Conservation (phyloP, 768 basidiomycete species). For the Leccinum variicolor region DNA sequence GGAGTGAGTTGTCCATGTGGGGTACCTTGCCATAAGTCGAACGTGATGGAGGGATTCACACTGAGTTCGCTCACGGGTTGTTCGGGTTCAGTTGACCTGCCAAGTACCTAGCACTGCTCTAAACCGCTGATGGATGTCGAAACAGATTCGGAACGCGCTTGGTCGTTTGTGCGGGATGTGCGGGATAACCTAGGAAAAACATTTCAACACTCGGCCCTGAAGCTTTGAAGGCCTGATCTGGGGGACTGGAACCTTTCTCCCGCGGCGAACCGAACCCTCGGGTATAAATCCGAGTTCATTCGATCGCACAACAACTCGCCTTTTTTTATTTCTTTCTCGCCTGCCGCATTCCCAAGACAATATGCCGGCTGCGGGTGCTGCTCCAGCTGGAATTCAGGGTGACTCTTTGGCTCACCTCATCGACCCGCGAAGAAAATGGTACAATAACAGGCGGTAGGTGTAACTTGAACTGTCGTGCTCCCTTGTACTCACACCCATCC, state of each 20-base stretch:
- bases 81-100: not conserved
- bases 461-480: not conserved
- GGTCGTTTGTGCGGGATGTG: slow-evolving; percentile 3
- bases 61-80: too few relatives aligned
- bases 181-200: slow-evolving; percentile 26
- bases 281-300: slow-evolving; percentile 18
- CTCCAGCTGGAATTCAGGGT: slow-evolving; percentile 21
- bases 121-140: not conserved
- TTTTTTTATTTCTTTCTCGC: not conserved
- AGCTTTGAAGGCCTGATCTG: too few relatives aligned
- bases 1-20: too few relatives aligned
- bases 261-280: not conserved
- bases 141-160: not conserved
- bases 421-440: slow-evolving; percentile 69
- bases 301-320: not conserved
- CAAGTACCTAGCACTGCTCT: not conserved
- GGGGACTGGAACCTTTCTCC: slow-evolving; percentile 3
- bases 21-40: too few relatives aligned
- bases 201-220: not conserved
- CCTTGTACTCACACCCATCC: not conserved
- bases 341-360: slow-evolving; percentile 5
- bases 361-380: slow-evolving; percentile 53
- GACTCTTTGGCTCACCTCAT: slow-evolving; percentile 51
- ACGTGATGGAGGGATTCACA: too few relatives aligned
- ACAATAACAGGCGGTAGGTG: slow-evolving; percentile 68